Conservation (phyloP, 495 filamentous ascomycete species). For the Xylaria intraflava region DNA sequence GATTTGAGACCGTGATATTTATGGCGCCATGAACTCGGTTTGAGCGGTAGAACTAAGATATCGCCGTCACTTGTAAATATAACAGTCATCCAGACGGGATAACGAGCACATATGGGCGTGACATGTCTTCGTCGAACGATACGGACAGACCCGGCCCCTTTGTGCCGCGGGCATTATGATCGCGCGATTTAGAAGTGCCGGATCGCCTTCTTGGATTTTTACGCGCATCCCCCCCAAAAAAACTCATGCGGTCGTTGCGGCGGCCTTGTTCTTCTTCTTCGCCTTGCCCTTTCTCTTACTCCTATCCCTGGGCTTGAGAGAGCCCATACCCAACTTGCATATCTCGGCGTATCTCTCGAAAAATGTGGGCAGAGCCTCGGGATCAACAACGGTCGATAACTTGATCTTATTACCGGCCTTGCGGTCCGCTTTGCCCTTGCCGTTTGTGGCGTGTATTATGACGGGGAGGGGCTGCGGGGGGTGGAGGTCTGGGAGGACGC, state of each 20-base stretch:
- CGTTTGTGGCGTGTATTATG: slow-evolving; percentile 79
- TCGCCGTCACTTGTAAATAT: neutral
- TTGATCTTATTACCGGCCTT: slow-evolving; percentile 57
- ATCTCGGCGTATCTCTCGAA: slow-evolving; percentile 85
- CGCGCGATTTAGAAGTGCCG: neutral
- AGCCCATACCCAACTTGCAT: slow-evolving; percentile 77
- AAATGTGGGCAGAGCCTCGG: slow-evolving; percentile 69
- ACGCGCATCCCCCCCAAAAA: neutral
- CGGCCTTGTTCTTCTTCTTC: slow-evolving; percentile 62
- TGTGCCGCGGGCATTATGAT: neutral
- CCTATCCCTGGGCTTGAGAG: slow-evolving; percentile 87
- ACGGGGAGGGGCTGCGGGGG: slow-evolving; percentile 55
- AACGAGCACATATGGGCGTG: neutral
- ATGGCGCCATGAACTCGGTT: neutral
- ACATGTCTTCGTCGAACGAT: neutral
- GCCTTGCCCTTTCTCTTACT: slow-evolving; percentile 73
- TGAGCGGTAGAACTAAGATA: neutral
- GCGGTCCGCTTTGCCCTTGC: slow-evolving; percentile 48
- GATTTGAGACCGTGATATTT: neutral
- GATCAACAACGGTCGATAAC: slow-evolving; percentile 73
- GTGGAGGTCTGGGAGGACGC: slow-evolving; percentile 48
- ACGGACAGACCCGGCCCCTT: neutral
- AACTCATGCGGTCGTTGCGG: slow-evolving; percentile 12
- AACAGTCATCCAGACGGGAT: neutral
- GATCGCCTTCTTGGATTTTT: neutral